phyloP scores from a whole-genome alignment of 2,329 filamentous ascomycete genomes.

The Corniculantispora saksenae region DNA sequence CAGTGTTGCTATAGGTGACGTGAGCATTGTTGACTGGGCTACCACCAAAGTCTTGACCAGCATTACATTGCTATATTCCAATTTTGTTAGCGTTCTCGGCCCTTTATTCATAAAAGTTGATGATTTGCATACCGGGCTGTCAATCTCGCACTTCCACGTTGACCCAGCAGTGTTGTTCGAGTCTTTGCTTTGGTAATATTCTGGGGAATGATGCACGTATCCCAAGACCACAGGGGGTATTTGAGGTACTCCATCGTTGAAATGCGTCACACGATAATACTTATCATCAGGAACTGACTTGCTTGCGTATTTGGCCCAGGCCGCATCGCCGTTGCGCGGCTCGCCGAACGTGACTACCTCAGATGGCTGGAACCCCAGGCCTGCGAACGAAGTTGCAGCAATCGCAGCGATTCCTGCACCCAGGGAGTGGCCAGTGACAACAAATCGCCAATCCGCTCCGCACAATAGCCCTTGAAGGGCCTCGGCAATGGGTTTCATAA shows the following conservation, averaged over 20 bases:
- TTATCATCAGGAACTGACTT: background rate
- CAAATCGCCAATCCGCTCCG: conserved; percentile 3
- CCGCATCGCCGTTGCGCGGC: conserved; percentile 13
- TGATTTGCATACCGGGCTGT: background rate
- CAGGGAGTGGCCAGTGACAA: conserved; percentile 14
- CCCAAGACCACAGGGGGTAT: conserved; percentile 58
- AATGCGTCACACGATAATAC: conserved; percentile 57
- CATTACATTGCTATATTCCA: conserved; percentile 8
- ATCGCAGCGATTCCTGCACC: conserved; percentile 12
- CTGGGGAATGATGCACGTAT: conserved; percentile 59
- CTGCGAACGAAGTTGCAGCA: background rate
- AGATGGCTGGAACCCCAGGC: conserved; percentile 5
- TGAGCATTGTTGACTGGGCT: conserved; percentile 9
- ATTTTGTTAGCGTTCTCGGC: background rate
- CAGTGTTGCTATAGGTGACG: conserved; percentile 15
- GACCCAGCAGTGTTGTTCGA: background rate
- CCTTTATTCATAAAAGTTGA: background rate
- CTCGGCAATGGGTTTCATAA: background rate
- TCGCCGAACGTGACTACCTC: conserved; percentile 10
- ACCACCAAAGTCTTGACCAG: background rate
- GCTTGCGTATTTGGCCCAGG: conserved; percentile 10
- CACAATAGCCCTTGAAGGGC: conserved; percentile 7
- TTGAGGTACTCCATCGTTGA: conserved; percentile 61
- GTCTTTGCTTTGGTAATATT: conserved; percentile 11
- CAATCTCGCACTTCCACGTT: conserved; percentile 13